Conservation (phyloP, 176 grass and related monocot species). For the Triticum timopheevii region DNA sequence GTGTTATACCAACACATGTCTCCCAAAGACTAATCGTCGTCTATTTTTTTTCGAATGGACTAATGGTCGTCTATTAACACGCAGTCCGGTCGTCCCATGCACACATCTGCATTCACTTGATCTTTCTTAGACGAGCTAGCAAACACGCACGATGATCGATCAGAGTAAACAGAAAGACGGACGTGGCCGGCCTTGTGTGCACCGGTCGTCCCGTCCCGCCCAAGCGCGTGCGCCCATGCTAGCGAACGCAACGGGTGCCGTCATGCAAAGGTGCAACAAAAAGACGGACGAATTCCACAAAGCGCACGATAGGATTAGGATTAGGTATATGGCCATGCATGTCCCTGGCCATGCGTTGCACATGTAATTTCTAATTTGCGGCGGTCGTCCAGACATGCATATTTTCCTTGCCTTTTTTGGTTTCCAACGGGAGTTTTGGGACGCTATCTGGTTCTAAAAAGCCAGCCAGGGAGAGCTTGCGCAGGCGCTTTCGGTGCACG, state of each 20-base stretch:
- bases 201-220: neutral
- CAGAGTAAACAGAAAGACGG: no score
- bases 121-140: neutral
- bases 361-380: neutral
- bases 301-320: neutral
- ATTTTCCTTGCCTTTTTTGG: neutral
- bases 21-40: neutral
- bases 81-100: conserved; percentile 12
- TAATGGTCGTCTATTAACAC: neutral
- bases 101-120: neutral
- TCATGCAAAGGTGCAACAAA: neutral
- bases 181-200: neutral
- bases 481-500: neutral
- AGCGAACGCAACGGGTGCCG: neutral
- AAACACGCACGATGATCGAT: no score
- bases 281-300: neutral
- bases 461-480: neutral
- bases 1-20: neutral
- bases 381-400: neutral
- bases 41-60: no score
- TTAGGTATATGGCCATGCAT: conserved; percentile 9
- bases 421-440: neutral
- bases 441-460: neutral
- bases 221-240: conserved; percentile 10
- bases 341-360: neutral